A percentile compares a stretch with the other conserved stretches of the same genome.
Evolutionary conservation across 768 basidiomycete species (phyloP).

Genomic region (Tulasnella sp.): DNA sequence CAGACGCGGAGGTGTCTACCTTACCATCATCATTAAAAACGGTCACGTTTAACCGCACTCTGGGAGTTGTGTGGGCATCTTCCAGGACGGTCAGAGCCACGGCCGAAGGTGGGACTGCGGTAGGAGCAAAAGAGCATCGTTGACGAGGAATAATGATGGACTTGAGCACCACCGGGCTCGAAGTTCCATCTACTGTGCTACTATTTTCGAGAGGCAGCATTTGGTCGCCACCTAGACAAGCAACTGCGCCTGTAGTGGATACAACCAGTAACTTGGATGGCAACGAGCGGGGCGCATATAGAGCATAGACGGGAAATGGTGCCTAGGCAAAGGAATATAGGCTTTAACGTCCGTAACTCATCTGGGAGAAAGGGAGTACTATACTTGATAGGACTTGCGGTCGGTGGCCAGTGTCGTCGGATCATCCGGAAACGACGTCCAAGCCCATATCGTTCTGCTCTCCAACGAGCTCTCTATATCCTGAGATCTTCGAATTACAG

Average conservation of each 20-base stretch:
- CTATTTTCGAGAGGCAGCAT: constrained; percentile 25
- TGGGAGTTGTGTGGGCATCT: not conserved
- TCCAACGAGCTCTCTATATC: constrained; percentile 43
- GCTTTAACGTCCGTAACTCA: not conserved
- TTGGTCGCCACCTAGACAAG: constrained; percentile 36
- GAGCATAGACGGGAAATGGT: constrained; percentile 34
- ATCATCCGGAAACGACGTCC: constrained; percentile 46
- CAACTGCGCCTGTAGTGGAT: constrained; percentile 37
- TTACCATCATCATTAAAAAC: constrained; percentile 11
- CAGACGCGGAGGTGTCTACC: constrained; percentile 5
- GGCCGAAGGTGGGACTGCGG: not conserved
- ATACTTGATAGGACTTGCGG: not conserved
- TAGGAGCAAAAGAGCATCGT: constrained; percentile 28
- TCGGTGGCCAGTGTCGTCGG: not conserved
- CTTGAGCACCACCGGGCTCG: constrained; percentile 28
- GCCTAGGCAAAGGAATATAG: constrained; percentile 33
- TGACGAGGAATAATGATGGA: constrained; percentile 34
- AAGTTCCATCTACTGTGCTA: not conserved
- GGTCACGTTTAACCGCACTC: not conserved
- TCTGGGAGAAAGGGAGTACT: not conserved
- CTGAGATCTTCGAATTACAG: constrained; percentile 48
- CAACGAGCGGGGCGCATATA: constrained; percentile 34
- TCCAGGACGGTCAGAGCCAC: constrained; percentile 14
- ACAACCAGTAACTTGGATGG: constrained; percentile 36
- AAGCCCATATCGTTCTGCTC: constrained; percentile 56